Base-by-base conservation (phyloP, 2,329 filamentous ascomycete species). In the Verticillium nubilum region DNA sequence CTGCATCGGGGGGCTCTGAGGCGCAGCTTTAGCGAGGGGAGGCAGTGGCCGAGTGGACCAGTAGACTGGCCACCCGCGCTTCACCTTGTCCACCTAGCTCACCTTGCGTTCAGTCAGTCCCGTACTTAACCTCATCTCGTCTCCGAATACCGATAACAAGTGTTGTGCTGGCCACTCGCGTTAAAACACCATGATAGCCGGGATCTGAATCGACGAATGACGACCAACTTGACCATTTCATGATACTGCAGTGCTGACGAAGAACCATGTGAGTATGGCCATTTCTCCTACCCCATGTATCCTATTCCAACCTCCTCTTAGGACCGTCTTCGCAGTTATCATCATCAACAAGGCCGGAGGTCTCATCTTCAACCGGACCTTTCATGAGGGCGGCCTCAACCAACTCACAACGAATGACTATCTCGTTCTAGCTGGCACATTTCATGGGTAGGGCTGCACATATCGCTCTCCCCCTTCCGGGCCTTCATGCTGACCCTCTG, bases 271-370 rank as follows among this genome's bases (percentile, higher is more conserved):
- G 19, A 25, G 42, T 23, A 50, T 19, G 5, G n/a, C n/a, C 52
- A 19, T 31, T 12, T 54, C 17, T 23, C n/a, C 28, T n/a, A 7
- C 17, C 28, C 15, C 26, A 33, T 5, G 9, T 12, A 56, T 59
- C 29, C 57, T 57, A 50, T 54, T 31, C 55, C 60, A 10, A 60
- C 19, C 55, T 42, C 15, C 19, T 37, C 56, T 58, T 67, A 98
- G 93, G 95, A 91, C 92, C 66, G 90, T 99, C 74, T 95, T 96
- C 75, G 88, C 93, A 61, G 88, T 99, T 71, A 92, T 98, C 73
- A 89, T 99, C 73, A 97, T 99, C 80, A 98, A 97, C 82, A 99
- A 99, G 83, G 93, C 95, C 65, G 95, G 93, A 62, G 95, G 95
- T 68, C 84, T 99, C 58, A 88, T 99, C 76, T 99, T 96, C 81